Evolutionary conservation across 129 eudicot species (phyloP).

Genomic region (Helianthus tuberosus): DNA sequence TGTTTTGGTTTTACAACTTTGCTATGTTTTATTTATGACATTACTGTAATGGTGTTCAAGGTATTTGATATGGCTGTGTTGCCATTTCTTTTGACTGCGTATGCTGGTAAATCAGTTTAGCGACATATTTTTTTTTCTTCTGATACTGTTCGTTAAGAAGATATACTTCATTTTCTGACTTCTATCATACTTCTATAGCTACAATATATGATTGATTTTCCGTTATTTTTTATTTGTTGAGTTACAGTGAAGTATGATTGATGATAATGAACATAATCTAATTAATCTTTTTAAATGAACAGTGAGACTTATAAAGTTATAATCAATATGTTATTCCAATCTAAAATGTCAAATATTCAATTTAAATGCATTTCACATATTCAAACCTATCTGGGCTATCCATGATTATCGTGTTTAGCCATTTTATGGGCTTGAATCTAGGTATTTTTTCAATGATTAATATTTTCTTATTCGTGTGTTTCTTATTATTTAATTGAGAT

Average conservation of each 20-base stretch:
- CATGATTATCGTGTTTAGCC: too few relatives aligned
- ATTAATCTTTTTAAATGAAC: too few relatives aligned
- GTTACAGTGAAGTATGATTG: not conserved
- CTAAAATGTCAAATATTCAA: too few relatives aligned
- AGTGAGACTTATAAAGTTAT: too few relatives aligned
- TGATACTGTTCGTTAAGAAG: not conserved
- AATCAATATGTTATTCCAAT: too few relatives aligned
- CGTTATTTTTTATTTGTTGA: not conserved
- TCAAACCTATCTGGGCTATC: too few relatives aligned
- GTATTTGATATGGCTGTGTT: not conserved
- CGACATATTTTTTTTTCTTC: not conserved
- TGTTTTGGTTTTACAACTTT: too few relatives aligned
- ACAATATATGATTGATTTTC: not conserved
- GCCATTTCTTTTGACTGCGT: not conserved
- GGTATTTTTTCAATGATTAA: too few relatives aligned
- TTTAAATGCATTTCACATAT: too few relatives aligned
- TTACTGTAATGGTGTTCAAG: not conserved
- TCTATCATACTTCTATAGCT: not conserved
- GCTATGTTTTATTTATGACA: not conserved
- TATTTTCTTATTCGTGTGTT: too few relatives aligned
- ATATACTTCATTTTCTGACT: not conserved
- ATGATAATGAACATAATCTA: not conserved
- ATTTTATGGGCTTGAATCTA: too few relatives aligned
- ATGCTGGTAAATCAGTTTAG: not conserved
- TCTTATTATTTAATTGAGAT: too few relatives aligned